phyloP scores from a whole-genome alignment of 2,329 filamentous ascomycete genomes.

The Cordyceps farinosa region DNA sequence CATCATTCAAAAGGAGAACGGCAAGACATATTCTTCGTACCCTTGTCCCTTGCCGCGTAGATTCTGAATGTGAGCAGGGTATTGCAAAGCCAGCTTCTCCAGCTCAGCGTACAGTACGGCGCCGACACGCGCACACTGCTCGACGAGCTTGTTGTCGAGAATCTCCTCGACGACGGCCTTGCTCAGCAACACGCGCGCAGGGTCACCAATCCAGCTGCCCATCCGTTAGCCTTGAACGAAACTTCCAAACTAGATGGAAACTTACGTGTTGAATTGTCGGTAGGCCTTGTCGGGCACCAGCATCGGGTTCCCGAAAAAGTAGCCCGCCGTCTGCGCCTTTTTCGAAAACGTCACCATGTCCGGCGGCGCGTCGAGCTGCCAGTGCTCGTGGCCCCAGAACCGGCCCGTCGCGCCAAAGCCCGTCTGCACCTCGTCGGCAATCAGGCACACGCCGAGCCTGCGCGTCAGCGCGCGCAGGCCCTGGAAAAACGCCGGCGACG shows the following conservation, averaged over 20 bases:
- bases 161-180: constrained; percentile 75
- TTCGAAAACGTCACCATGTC: constrained; percentile 89
- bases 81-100: constrained; percentile 58
- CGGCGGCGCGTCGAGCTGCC: constrained; percentile 66
- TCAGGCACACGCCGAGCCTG: constrained; percentile 67
- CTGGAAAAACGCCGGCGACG: constrained; percentile 73
- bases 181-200: constrained; percentile 72
- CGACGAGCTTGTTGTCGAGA: constrained; percentile 62
- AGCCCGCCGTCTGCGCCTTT: constrained; percentile 81
- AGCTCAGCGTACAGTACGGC: constrained; percentile 66
- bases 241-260: not conserved
- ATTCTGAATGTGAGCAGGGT: constrained; percentile 68
- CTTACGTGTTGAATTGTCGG: constrained; percentile 73
- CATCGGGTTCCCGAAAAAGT: constrained; percentile 74
- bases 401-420: constrained; percentile 81
- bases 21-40: not conserved
- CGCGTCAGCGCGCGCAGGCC: constrained; percentile 69
- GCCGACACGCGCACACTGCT: constrained; percentile 62
- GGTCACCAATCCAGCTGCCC: constrained; percentile 67
- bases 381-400: constrained; percentile 87
- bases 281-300: constrained; percentile 78
- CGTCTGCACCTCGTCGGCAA: constrained; percentile 82
- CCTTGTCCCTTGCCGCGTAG: constrained; percentile 63
- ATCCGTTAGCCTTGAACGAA: not conserved
- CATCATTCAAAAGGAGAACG: not conserved